phyloP scores from a whole-genome alignment of 345 rosid genomes.

The Populus simonii region DNA sequence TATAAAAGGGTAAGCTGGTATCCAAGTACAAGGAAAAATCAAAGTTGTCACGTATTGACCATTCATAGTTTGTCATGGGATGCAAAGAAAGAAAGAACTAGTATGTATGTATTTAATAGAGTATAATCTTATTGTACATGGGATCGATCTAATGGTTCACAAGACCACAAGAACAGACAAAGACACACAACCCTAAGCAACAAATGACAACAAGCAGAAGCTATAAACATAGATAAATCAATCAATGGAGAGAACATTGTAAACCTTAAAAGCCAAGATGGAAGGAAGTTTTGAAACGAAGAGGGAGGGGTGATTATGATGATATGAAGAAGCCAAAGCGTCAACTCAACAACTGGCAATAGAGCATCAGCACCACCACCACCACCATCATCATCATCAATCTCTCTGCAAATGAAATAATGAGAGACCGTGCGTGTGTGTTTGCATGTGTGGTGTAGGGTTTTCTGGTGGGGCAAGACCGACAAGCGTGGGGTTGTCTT shows the following conservation, averaged over 20 bases:
- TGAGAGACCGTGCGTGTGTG: not conserved
- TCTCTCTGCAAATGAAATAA: conserved; percentile 3
- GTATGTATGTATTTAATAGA: no score
- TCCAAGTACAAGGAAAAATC: not conserved
- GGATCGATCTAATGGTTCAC: not conserved
- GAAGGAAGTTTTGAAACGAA: no score
- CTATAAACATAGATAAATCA: not conserved
- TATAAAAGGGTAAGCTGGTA: not conserved
- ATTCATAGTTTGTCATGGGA: not conserved
- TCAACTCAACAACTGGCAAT: not conserved
- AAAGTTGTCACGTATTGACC: not conserved
- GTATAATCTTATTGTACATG: not conserved
- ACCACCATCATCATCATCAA: not conserved
- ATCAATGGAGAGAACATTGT: not conserved
- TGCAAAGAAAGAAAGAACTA: not conserved
- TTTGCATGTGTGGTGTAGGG: not conserved
- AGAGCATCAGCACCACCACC: not conserved
- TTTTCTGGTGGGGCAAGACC: conserved; percentile 13
- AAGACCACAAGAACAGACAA: not conserved
- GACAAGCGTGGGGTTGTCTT: conserved; percentile 48
- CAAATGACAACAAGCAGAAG: not conserved
- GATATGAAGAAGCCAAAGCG: not conserved
- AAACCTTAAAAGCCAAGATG: not conserved
- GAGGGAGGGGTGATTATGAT: not conserved
- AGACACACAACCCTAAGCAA: not conserved